These are phyloP conservation scores for Macadamia tetraphylla DNA, from an alignment of 164 flowering plant species.

Conservation along the genomic window DNA sequence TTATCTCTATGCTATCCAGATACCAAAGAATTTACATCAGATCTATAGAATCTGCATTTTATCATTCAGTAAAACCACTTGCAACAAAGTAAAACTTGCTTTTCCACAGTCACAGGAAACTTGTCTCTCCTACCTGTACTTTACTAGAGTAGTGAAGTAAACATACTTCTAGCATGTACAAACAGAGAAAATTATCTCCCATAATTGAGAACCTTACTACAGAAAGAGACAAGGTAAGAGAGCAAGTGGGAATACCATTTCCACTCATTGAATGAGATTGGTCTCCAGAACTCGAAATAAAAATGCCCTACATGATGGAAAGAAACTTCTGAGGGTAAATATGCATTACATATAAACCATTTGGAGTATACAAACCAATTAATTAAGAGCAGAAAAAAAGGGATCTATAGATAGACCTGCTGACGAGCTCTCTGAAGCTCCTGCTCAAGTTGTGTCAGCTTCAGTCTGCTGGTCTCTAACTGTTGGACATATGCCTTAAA, in stretches of 20 bases:
- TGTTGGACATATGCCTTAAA: constrained; percentile 91
- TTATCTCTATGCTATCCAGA: no score
- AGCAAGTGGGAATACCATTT: constrained; percentile 51
- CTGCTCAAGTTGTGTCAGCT: constrained; percentile 87
- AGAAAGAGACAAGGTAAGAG: not conserved
- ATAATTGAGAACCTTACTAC: no score
- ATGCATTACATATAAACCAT: not conserved
- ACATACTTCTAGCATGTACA: no score
- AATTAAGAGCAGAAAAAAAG: not conserved
- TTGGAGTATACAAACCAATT: not conserved
- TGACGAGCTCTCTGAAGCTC: constrained; percentile 93
- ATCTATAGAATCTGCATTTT: no score
- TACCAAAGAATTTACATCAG: no score
- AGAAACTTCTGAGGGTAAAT: constrained; percentile 1
- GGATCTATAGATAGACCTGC: constrained; percentile 43
- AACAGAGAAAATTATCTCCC: no score
- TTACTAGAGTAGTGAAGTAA: no score
- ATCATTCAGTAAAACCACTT: no score
- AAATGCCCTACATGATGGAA: constrained; percentile 55
- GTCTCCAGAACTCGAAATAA: constrained; percentile 84
- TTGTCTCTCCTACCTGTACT: no score
- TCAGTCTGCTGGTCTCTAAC: constrained; percentile 82
- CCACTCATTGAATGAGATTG: constrained; percentile 80
- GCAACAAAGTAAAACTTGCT: no score
- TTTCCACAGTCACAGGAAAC: no score